Evolutionary conservation across 1,139 yeast species (phyloP), one percentile per base, ranked within the genome.

Genomic region (Candida freyschussii): DNA sequence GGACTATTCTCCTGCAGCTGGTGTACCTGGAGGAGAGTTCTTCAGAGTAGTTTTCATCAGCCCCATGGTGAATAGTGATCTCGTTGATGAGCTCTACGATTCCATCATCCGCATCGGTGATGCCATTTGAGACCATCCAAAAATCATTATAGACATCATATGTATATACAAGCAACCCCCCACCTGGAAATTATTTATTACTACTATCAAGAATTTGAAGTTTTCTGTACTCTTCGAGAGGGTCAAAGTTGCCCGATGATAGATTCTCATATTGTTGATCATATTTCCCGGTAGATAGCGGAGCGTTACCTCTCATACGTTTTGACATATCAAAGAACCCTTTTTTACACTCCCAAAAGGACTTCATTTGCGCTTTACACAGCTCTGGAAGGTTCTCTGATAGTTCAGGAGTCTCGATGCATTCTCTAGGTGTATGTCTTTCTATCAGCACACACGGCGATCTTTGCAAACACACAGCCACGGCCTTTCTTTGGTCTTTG

Each of bases 361-460:
- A 83, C 47, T 76, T 70, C 64, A 89, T 75, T 49, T 85, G 86
- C 19, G 93, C 87, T 30, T 79, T 71, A 53, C 98, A 91, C 33
- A 87, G 70, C 54, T 85, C 95, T 1, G 98, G 98, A 21, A 91
- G 64, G 29, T 83, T 81, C 37, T 70, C 69, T 36, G 78, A 68
- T 29, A 91, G 68, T 43, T 80, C 81, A 1, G 96, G 95, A 44
- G 87, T 70, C 27, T 83, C 81, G 17, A 89, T 60, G 55, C 98
- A 91, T 40, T 86, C 80, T 45, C 84, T 81, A 5, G 98, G 98
- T 3, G 87, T 84, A 59, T 91, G 72, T 44, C 98, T 68, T 44
- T 91, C 85, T 24, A 91, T 72, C 64, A 91, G 71, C 36, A 91
- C 98, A 59, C 98, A 91, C 12, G 97, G 97, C 5, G 97, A 87